Conservation (phyloP, 495 filamentous ascomycete species). For the Aspergillus nanangensis region DNA sequence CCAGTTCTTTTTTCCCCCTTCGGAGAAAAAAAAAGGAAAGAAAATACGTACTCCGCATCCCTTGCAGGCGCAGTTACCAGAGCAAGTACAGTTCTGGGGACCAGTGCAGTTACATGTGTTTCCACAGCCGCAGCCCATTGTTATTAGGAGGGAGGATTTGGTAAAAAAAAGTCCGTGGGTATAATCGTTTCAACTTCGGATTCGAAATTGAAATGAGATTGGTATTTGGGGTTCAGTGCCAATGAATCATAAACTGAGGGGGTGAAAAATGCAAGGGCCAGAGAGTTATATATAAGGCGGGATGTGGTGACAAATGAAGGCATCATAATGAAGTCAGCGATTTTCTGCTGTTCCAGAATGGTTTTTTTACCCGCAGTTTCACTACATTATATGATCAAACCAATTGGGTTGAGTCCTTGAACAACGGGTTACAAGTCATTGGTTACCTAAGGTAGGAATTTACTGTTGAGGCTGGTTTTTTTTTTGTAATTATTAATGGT, state of each 20-base stretch:
- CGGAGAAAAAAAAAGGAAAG: constrained; percentile 1
- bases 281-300: background rate
- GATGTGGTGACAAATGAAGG: constrained; percentile 8
- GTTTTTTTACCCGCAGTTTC: background rate
- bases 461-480: too few relatives aligned
- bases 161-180: too few relatives aligned
- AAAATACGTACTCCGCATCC: constrained; percentile 40
- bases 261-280: background rate
- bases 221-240: too few relatives aligned
- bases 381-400: background rate
- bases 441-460: too few relatives aligned
- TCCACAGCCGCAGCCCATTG: constrained; percentile 41
- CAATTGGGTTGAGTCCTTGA: too few relatives aligned
- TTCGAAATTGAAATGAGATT: too few relatives aligned
- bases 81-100: constrained; percentile 34
- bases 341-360: background rate
- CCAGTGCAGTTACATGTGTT: constrained; percentile 33
- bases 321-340: constrained; percentile 22
- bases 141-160: background rate
- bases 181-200: too few relatives aligned
- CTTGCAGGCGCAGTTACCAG: constrained; percentile 38
- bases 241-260: too few relatives aligned
- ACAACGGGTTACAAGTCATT: too few relatives aligned
- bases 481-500: too few relatives aligned
- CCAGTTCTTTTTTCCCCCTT: too few relatives aligned